These are phyloP conservation scores for Sicyos baderoa DNA, from an alignment of 306 rosid genomes.

Conservation along the genomic window DNA sequence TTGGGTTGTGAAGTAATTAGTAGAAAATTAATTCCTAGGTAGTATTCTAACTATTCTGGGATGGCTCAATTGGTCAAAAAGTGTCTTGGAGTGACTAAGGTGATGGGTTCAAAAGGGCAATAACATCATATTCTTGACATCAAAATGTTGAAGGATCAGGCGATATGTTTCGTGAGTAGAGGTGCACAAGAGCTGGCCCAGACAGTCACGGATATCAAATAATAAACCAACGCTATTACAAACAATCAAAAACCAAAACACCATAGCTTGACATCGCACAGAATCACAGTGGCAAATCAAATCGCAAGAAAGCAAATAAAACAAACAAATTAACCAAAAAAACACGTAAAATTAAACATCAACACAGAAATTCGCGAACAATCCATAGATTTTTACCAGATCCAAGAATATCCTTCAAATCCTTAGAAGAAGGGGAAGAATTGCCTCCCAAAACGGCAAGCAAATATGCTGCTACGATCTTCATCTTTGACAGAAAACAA, in stretches of 20 bases:
- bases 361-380: background rate
- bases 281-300: background rate
- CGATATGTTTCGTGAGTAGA: too few species aligned
- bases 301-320: background rate
- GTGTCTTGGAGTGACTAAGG: too few species aligned
- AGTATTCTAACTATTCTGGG: too few species aligned
- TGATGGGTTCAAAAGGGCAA: too few species aligned
- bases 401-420: slow-evolving; percentile 33
- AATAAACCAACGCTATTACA: background rate
- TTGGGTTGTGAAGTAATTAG: too few species aligned
- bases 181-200: too few species aligned
- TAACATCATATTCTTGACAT: too few species aligned
- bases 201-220: too few species aligned
- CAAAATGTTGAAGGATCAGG: too few species aligned
- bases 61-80: too few species aligned
- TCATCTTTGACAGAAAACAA: slow-evolving; percentile 27
- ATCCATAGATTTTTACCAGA: slow-evolving; percentile 23
- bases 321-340: background rate
- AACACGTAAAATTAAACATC: background rate
- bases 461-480: slow-evolving; percentile 38
- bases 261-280: background rate
- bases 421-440: slow-evolving; percentile 30
- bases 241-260: background rate
- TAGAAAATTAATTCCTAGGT: too few species aligned
- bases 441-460: slow-evolving; percentile 45